A percentile compares a stretch with the other conserved stretches of the same genome.
phyloP scores from a whole-genome alignment of 257 asterid genomes.

The Leonotis leonurus region DNA sequence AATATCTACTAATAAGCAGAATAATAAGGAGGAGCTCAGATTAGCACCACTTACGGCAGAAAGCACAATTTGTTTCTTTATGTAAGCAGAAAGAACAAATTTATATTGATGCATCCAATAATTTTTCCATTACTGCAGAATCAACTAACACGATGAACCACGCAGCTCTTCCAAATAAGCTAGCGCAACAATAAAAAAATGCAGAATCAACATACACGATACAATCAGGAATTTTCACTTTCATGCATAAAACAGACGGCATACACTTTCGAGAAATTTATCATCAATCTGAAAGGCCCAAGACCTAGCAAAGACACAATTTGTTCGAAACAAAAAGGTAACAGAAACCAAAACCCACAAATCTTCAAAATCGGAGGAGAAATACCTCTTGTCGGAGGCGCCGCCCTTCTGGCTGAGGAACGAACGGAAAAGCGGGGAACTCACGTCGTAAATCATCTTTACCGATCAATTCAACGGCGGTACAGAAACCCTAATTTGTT shows the following conservation, averaged over 20 bases:
- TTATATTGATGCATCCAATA: no score
- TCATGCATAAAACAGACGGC: no score
- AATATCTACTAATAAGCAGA: no score
- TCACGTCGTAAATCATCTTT: constrained; percentile 48
- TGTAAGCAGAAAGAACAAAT: no score
- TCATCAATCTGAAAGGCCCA: not conserved
- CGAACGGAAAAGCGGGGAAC: constrained; percentile 45
- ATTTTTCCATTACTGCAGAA: no score
- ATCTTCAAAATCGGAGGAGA: not conserved
- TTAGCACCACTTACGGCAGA: no score
- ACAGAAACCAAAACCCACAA: not conserved
- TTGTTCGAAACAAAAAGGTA: not conserved
- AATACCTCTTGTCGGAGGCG: constrained; percentile 39
- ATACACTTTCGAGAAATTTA: no score
- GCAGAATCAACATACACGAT: no score
- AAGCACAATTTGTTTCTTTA: no score
- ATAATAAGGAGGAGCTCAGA: no score
- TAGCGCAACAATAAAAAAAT: not conserved
- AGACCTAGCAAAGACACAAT: not conserved
- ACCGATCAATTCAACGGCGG: constrained; percentile 12
- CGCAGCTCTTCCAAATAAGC: not conserved
- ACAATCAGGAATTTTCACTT: no score
- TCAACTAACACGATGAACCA: no score
- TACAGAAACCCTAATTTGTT: constrained; percentile 19
- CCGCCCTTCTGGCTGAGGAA: constrained; percentile 55